phyloP scores from a whole-genome alignment of 2,329 filamentous ascomycete genomes.

The Aspergillus luchuensis region DNA sequence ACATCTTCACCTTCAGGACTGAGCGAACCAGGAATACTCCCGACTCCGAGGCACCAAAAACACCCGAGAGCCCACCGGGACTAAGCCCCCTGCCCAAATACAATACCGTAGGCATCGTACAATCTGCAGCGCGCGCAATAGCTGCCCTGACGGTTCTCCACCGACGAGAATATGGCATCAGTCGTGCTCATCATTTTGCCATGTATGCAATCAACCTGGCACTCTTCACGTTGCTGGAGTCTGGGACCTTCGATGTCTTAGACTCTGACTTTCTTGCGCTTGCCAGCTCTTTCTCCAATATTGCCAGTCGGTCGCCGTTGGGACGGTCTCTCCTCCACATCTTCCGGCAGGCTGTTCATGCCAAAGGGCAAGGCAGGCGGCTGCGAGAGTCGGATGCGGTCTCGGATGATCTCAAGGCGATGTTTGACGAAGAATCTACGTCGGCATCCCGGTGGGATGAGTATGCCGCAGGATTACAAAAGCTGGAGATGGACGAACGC shows the following conservation, averaged over 20 bases:
- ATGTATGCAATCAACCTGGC: conserved; percentile 44
- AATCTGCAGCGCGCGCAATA: conserved; percentile 36
- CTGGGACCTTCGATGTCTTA: conserved; percentile 33
- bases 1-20: conserved; percentile 36
- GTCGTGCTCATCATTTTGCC: conserved; percentile 39
- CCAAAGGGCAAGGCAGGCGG: conserved; percentile 34
- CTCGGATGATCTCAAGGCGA: conserved; percentile 35
- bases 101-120: conserved; percentile 25
- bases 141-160: conserved; percentile 33
- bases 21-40: conserved; percentile 20
- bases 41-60: conserved; percentile 26
- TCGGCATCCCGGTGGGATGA: conserved; percentile 29
- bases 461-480: conserved; percentile 37
- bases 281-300: conserved; percentile 35
- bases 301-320: conserved; percentile 37
- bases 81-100: conserved; percentile 24
- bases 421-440: conserved; percentile 33
- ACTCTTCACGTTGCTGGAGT: conserved; percentile 37
- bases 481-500: conserved; percentile 36
- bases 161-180: conserved; percentile 38
- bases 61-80: conserved; percentile 32
- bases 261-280: conserved; percentile 40
- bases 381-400: conserved; percentile 26
- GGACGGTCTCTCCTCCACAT: conserved; percentile 40
- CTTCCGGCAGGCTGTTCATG: conserved; percentile 36